Percentiles rank a stretch among this genome's conserved stretches.
phyloP scores from a whole-genome alignment of 345 rosid species.

The Moricandia moricandioides region DNA sequence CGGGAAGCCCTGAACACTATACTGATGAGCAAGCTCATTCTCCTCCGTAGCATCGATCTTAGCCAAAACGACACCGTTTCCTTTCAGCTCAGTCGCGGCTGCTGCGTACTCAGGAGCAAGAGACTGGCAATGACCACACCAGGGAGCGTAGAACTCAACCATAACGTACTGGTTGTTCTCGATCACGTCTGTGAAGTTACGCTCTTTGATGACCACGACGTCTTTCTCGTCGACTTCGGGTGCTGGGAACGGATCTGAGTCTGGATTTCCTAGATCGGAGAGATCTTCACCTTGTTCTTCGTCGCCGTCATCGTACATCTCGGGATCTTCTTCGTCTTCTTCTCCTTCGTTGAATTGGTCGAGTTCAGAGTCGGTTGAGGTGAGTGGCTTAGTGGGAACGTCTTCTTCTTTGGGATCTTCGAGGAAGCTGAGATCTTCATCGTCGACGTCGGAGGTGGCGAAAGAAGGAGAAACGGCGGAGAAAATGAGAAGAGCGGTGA shows the following conservation, averaged over 20 bases:
- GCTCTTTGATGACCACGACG: constrained; percentile 74
- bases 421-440: constrained; percentile 83
- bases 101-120: constrained; percentile 98
- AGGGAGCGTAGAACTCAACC: constrained; percentile 99
- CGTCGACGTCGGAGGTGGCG: constrained; percentile 41
- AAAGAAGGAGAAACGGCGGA: constrained; percentile 48
- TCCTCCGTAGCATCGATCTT: constrained; percentile 98
- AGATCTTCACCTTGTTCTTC: constrained; percentile 49
- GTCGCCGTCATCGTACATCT: constrained; percentile 45
- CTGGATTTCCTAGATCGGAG: constrained; percentile 68
- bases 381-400: background rate
- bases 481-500: constrained; percentile 51
- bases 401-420: constrained; percentile 42
- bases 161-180: constrained; percentile 70
- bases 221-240: constrained; percentile 84
- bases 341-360: constrained; percentile 32
- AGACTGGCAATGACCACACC: constrained; percentile 99
- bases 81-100: constrained; percentile 87
- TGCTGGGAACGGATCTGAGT: constrained; percentile 51
- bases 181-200: constrained; percentile 73
- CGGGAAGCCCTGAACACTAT: constrained; percentile 86
- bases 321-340: constrained; percentile 27
- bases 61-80: constrained; percentile 67
- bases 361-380: background rate
- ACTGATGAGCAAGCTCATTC: constrained; percentile 78